phyloP scores from a whole-genome alignment of 495 filamentous ascomycete genomes.

The Recurvomyces mirabilis region DNA sequence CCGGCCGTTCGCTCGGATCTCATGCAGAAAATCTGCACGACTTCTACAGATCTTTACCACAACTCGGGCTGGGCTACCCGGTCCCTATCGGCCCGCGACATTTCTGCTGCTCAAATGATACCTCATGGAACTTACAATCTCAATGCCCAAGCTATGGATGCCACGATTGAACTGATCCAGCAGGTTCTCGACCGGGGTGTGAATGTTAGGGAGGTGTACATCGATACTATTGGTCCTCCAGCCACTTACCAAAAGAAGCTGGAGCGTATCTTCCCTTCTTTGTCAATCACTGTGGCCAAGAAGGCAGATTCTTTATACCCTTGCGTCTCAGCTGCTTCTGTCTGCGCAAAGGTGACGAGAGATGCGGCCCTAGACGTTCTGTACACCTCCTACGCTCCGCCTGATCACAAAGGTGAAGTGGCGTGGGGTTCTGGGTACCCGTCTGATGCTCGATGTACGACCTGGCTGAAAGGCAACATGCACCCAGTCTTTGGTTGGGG shows the following conservation, averaged over 20 bases:
- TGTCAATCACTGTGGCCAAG: conserved; percentile 78
- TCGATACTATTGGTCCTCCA: conserved; percentile 86
- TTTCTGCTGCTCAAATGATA: conserved; percentile 67
- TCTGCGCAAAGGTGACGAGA: conserved; percentile 90
- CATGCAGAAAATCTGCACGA: conserved; percentile 63
- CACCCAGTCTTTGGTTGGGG: conserved; percentile 94
- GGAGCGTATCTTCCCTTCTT: conserved; percentile 69
- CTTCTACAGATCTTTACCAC: conserved; percentile 48
- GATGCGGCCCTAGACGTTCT: conserved; percentile 76
- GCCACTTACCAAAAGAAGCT: conserved; percentile 72
- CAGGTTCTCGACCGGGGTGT: conserved; percentile 63
- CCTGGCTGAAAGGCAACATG: conserved; percentile 77
- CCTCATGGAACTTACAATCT: conserved; percentile 68
- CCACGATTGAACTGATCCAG: conserved; percentile 73
- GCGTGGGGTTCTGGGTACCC: conserved; percentile 91
- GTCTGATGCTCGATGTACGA: conserved; percentile 67
- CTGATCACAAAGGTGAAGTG: conserved; percentile 7
- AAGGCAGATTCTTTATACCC: conserved; percentile 93
- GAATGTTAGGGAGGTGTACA: conserved; percentile 77
- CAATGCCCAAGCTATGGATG: conserved; percentile 96
- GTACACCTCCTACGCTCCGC: conserved; percentile 39
- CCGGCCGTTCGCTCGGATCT: conserved; percentile 59
- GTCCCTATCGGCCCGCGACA: conserved; percentile 73
- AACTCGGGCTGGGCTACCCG: conserved; percentile 75
- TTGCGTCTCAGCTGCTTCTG: conserved; percentile 83